phyloP scores from a whole-genome alignment of 176 grass and related monocot genomes.

The Typha latifolia region DNA sequence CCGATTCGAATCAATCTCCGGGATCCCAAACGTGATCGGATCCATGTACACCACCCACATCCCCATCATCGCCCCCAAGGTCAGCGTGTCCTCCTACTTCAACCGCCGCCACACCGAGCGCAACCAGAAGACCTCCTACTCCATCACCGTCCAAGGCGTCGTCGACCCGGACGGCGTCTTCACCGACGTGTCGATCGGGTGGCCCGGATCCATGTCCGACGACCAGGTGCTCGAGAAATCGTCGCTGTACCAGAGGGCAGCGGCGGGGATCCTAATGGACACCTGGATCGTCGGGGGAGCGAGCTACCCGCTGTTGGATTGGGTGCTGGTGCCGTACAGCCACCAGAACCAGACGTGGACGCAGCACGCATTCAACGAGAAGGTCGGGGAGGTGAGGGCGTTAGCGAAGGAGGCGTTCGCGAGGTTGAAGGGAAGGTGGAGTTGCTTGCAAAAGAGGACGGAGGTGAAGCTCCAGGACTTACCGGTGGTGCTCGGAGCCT shows the following conservation, averaged over 20 bases:
- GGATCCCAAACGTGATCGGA: slow-evolving; percentile 46
- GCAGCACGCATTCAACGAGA: slow-evolving; percentile 94
- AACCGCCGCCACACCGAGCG: slow-evolving; percentile 91
- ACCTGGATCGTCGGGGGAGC: slow-evolving; percentile 61
- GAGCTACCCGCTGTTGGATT: slow-evolving; percentile 82
- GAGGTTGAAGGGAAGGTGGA: slow-evolving; percentile 70
- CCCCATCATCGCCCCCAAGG: slow-evolving; percentile 96
- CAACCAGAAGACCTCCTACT: slow-evolving; percentile 98
- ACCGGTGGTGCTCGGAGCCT: slow-evolving; percentile 81
- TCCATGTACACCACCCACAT: slow-evolving; percentile 95
- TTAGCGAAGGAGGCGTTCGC: slow-evolving; percentile 58
- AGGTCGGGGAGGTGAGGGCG: slow-evolving; percentile 51
- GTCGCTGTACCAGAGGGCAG: slow-evolving; percentile 68
- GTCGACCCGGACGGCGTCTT: slow-evolving; percentile 65
- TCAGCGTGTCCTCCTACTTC: slow-evolving; percentile 84
- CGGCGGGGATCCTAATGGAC: slow-evolving; percentile 62
- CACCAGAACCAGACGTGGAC: slow-evolving; percentile 93
- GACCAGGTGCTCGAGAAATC: slow-evolving; percentile 92
- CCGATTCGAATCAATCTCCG: slow-evolving; percentile 37
- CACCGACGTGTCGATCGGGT: slow-evolving; percentile 90
- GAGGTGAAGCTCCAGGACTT: slow-evolving; percentile 96
- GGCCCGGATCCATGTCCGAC: slow-evolving; percentile 93
- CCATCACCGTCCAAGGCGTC: slow-evolving; percentile 86
- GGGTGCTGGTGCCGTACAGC: slow-evolving; percentile 90
- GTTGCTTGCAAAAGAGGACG: slow-evolving; percentile 80